phyloP scores from a whole-genome alignment of 352 stramenopile genomes.

The Globisporangium perplexum region DNA sequence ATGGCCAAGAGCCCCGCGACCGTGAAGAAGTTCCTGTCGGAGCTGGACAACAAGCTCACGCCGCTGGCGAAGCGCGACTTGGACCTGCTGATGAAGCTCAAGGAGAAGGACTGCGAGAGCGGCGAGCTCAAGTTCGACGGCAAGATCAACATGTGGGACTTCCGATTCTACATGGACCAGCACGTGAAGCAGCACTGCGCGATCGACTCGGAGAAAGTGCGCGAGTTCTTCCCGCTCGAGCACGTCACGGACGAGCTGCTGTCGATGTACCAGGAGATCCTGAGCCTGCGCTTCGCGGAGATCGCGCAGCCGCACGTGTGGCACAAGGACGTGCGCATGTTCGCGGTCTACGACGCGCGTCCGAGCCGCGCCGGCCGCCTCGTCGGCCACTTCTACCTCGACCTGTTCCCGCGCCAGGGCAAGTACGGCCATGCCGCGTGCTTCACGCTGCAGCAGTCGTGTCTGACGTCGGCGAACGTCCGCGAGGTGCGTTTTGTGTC shows the following conservation, averaged over 20 bases:
- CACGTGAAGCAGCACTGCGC: slow-evolving; percentile 85
- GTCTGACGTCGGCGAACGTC: slow-evolving; percentile 47
- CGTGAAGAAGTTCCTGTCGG: slow-evolving; percentile 66
- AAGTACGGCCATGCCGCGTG: slow-evolving; percentile 89
- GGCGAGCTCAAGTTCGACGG: slow-evolving; percentile 66
- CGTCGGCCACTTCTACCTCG: slow-evolving; percentile 86
- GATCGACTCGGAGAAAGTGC: slow-evolving; percentile 84
- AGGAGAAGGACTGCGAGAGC: slow-evolving; percentile 50
- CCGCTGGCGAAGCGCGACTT: slow-evolving; percentile 77
- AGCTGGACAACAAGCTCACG: slow-evolving; percentile 70
- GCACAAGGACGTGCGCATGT: slow-evolving; percentile 88
- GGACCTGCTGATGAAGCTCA: slow-evolving; percentile 63
- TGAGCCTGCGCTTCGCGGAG: slow-evolving; percentile 84
- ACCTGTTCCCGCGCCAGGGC: slow-evolving; percentile 79
- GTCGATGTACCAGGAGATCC: slow-evolving; percentile 85
- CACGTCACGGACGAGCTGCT: slow-evolving; percentile 84
- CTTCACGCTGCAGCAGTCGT: slow-evolving; percentile 85
- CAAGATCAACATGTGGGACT: slow-evolving; percentile 90
- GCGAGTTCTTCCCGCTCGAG: slow-evolving; percentile 84
- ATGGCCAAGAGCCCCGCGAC: slow-evolving; percentile 63
- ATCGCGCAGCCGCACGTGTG: slow-evolving; percentile 74
- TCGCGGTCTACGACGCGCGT: slow-evolving; percentile 71
- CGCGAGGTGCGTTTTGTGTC: slow-evolving; percentile 36
- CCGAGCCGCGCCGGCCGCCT: slow-evolving; percentile 41
- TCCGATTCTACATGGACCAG: slow-evolving; percentile 86